Conservation (phyloP, 225 moss, liverwort and hornwort genomes). For the Rhytidiadelphus loreus region DNA sequence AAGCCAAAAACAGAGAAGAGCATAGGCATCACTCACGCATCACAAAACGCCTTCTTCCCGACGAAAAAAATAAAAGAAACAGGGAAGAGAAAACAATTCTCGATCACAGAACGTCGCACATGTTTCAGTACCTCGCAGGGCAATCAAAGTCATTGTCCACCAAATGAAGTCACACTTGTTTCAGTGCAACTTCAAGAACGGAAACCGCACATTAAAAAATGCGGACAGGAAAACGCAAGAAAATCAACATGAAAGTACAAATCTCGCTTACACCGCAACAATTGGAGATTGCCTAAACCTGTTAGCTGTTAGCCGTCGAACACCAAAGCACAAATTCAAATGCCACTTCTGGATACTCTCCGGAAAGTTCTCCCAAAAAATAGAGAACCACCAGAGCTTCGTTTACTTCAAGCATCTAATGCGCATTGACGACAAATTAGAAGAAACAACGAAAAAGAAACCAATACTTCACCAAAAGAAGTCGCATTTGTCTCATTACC, state of each 20-base stretch:
- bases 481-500: background rate
- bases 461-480: background rate
- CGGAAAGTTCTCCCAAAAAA: background rate
- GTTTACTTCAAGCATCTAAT: background rate
- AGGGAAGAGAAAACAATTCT: background rate
- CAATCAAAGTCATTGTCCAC: background rate
- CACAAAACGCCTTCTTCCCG: background rate
- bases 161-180: background rate
- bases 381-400: background rate
- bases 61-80: background rate
- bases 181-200: background rate
- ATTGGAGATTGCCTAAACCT: background rate
- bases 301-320: background rate
- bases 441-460: background rate
- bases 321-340: background rate
- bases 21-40: background rate
- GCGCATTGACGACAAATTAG: background rate
- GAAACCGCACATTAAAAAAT: background rate
- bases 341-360: background rate
- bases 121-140: background rate
- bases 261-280: background rate
- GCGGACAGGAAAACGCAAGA: background rate
- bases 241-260: background rate
- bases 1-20: background rate
- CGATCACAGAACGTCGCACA: background rate